Conservation (phyloP, 2,329 filamentous ascomycete species). For the Hymenoscyphus infarciens region DNA sequence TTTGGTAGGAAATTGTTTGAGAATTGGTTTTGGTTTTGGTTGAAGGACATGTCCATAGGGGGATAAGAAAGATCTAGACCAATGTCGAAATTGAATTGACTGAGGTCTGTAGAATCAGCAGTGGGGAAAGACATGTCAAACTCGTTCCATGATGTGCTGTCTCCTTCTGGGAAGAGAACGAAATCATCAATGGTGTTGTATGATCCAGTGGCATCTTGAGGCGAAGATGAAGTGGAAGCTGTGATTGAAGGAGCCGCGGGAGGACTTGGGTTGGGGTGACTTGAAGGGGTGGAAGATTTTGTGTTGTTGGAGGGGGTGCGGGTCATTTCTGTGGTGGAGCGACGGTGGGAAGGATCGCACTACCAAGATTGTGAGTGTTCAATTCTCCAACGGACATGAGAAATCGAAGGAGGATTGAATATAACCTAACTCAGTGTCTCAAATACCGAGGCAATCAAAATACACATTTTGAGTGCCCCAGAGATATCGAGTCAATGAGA, state of each 20-base stretch:
- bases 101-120: constrained; percentile 20
- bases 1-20: constrained; percentile 2
- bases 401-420: not conserved
- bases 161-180: constrained; percentile 32
- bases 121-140: constrained; percentile 20
- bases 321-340: constrained; percentile 26
- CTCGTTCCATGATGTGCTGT: constrained; percentile 25
- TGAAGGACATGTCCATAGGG: not conserved
- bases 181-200: constrained; percentile 32
- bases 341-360: constrained; percentile 34
- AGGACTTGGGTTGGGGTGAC: constrained; percentile 19
- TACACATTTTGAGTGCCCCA: not conserved
- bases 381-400: not conserved
- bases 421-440: too few relatives aligned
- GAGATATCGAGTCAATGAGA: not conserved
- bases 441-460: too few relatives aligned
- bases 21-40: constrained; percentile 4
- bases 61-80: constrained; percentile 1
- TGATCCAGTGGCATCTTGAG: constrained; percentile 19
- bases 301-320: constrained; percentile 23
- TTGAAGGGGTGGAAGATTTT: constrained; percentile 21
- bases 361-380: constrained; percentile 10
- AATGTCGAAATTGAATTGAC: constrained; percentile 29
- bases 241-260: not conserved
- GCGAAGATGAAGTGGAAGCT: constrained; percentile 8